Evolutionary conservation across 352 stramenopile species (phyloP), one percentile per base, ranked within the genome.

Genomic region (Phytophthora foliorum): DNA sequence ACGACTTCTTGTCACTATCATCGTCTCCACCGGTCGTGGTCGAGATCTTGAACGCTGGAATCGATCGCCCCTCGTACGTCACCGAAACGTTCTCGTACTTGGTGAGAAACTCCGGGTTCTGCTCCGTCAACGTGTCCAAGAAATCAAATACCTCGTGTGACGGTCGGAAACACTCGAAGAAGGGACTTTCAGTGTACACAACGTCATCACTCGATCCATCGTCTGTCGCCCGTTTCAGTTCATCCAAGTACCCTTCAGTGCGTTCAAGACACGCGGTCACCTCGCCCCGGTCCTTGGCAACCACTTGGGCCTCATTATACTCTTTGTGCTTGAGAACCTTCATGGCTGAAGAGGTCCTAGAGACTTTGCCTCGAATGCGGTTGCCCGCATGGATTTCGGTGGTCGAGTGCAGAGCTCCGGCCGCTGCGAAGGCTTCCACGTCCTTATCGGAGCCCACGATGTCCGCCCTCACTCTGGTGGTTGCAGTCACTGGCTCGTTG

Each of bases 111-210:
- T 77, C 21, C 4, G 67, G 60, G 42, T 89, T 88, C 59, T 75
- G 63, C 49, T 82, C 57, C 10, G 57, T 62, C 9, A 94, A 29
- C 31, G 69, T 63, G 38, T 90, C 78, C 13, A 94, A 74, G 63
- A 91, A 94, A 29, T 72, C 63, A 58, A 86, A 86, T 4, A 92
- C 75, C 42, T 92, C 64, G 38, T 92, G 79, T 10, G 65, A 58
- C 41, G 82, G 82, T 38, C 80, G 84, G 63, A 91, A 94, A 63
- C 86, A 94, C 39, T 91, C 75, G 48, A 94, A 94, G 55, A 85
- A 94, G 25, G 70, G 69, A 55, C 68, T 92, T 16, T 82, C 60
- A 0, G 72, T 75, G 63, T 89, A 89, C 13, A 74, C 41, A 2
- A 68, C 38, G 1, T 41, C 27, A 16, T 56, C 32, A 49, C n/a